Base-by-base conservation (phyloP, 768 basidiomycete species). In the Pluteus cervinus region DNA sequence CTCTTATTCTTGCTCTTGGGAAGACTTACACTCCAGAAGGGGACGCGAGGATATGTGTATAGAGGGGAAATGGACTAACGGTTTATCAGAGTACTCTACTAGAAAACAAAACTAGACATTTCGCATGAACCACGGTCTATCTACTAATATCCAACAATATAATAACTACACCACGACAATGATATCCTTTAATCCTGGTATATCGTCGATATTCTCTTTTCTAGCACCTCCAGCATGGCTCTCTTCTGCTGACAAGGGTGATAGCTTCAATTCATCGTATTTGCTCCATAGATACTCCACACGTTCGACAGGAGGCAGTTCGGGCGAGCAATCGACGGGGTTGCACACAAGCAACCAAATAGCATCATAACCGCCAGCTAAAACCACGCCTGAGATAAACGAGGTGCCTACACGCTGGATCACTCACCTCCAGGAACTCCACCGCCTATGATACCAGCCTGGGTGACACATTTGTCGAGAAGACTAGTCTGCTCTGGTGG, bases 291-390 rank as follows among this genome's bases (percentile, higher is more conserved):
- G 65, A 38, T 66, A 62, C 56, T 89, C 82, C 31, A 91, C 67
- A 16, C 76, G 73, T 21, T 68, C 56, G 17, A 76, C 53, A 3
- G 86, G 79, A 38, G 58, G 54, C 48, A 72, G 62, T 42, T 69
- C 63, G 7, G 68, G 66, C 24, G 59, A 59, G 28, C 63, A 60
- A 33, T 61, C 58, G 43, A 62, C 49, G 24, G 78, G 72, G 32
- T 85, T 81, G 50, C 85, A 73, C 12, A 92, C 76, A 11, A 99
- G 75, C 4, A 99, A 66, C 90, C 92, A 98, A 41, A 98, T 76
- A 5, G 96, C 96, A 54, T 99, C 96, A 58, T 87, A 98, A 2
- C 96, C 96, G 7, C 96, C 96, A 36, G 96, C 96, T 97, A 47
- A 36, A 23, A 7, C 29, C 6, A 46, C 7, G 37, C 36, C 33